A percentile compares a stretch with the other conserved stretches of the same genome.
Evolutionary conservation across 345 rosid species (phyloP).

Genomic region (Sapria himalayana): DNA sequence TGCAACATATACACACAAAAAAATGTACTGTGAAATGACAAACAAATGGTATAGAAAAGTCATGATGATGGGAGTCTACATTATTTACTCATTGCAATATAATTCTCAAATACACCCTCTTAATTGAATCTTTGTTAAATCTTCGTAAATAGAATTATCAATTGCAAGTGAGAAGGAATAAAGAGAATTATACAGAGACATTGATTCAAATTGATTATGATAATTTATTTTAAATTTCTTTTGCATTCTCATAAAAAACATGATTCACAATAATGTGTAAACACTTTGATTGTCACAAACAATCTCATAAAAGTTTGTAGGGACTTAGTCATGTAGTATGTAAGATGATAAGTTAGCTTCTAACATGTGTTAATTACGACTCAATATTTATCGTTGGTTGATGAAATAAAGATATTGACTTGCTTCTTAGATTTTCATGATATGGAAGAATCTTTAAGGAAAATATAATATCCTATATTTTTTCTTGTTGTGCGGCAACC

Average conservation of each 20-base stretch:
- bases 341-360: not conserved
- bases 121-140: too few relatives aligned
- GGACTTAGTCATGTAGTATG: not conserved
- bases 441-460: not conserved
- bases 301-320: not conserved
- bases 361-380: not conserved
- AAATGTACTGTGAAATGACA: too few relatives aligned
- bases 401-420: not conserved
- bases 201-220: too few relatives aligned
- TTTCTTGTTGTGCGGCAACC: too few relatives aligned
- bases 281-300: not conserved
- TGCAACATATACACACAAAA: too few relatives aligned
- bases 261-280: not conserved
- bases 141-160: too few relatives aligned
- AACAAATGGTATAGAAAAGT: too few relatives aligned
- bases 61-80: too few relatives aligned
- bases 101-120: too few relatives aligned
- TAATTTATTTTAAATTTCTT: not conserved
- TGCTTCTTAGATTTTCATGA: conserved; percentile 2
- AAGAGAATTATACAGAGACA: too few relatives aligned
- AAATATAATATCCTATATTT: not conserved
- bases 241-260: not conserved
- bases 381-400: not conserved
- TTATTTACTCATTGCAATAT: too few relatives aligned
- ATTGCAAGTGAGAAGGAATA: too few relatives aligned